Evolutionary conservation across 148 eudicot genomes (phyloP).

Genomic region (Vaccinium corymbosum): DNA sequence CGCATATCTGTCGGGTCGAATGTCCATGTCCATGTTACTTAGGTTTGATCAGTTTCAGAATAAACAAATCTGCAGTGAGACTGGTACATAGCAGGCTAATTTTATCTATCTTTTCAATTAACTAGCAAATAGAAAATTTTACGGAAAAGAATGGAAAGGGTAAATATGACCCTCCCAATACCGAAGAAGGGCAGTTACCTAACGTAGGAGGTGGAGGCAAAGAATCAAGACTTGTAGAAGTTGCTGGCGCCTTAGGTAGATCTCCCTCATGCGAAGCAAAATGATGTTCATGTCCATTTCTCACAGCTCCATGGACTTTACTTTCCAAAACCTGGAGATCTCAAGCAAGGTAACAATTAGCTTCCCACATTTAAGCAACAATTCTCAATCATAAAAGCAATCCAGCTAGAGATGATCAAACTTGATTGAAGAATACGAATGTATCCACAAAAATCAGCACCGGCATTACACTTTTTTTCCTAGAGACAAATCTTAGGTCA

Average conservation of each 20-base stretch:
- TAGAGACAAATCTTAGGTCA: background rate
- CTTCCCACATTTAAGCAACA: slow-evolving; percentile 6
- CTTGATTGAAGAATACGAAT: background rate
- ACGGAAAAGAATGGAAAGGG: background rate
- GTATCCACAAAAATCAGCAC: background rate
- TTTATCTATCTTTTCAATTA: background rate
- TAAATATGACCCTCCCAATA: background rate
- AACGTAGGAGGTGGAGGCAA: slow-evolving; percentile 44
- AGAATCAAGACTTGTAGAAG: slow-evolving; percentile 20
- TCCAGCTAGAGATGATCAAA: background rate
- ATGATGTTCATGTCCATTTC: slow-evolving; percentile 20
- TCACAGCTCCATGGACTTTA: slow-evolving; percentile 24
- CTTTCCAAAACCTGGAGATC: slow-evolving; percentile 30
- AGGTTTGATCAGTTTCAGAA: background rate
- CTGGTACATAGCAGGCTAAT: background rate
- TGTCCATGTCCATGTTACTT: background rate
- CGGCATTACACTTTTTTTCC: background rate
- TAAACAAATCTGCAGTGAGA: background rate
- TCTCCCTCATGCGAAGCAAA: slow-evolving; percentile 14
- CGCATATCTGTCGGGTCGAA: background rate
- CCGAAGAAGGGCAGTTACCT: slow-evolving; percentile 23
- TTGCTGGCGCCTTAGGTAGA: slow-evolving; percentile 19
- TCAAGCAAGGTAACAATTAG: slow-evolving; percentile 11
- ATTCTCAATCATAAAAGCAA: background rate
- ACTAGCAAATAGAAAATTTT: background rate